These are phyloP conservation scores for Colletotrichum viniferum DNA, from an alignment of 2,329 filamentous ascomycete genomes.

Conservation along the genomic window DNA sequence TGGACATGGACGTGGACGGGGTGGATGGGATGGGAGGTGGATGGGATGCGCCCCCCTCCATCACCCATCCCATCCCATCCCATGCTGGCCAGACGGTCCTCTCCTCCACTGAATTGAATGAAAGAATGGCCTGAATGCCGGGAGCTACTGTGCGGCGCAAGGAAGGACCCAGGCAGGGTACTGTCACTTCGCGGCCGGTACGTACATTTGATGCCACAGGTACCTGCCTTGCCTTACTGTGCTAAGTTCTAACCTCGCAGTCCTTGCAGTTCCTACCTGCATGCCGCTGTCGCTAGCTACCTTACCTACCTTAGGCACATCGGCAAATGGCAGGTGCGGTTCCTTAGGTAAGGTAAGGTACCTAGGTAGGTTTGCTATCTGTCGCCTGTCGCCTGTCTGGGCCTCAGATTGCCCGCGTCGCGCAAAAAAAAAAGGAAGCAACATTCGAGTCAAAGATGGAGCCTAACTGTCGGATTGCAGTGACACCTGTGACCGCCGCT, in stretches of 20 bases:
- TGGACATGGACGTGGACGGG: neutral
- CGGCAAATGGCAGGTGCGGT: neutral
- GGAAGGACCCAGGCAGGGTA: neutral
- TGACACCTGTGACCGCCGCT: neutral
- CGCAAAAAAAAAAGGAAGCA: neutral
- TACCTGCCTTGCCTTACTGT: neutral
- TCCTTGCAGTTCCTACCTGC: neutral
- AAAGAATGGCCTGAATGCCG: conserved; percentile 1
- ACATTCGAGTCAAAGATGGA: neutral
- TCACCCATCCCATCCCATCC: neutral
- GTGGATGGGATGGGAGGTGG: neutral
- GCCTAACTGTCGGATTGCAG: neutral
- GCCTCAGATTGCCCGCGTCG: neutral
- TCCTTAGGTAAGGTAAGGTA: neutral
- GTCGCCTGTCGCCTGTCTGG: neutral
- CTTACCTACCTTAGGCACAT: neutral
- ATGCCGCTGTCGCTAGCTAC: neutral
- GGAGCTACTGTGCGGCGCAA: neutral
- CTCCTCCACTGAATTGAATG: neutral
- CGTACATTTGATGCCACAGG: neutral
- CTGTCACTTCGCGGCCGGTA: neutral
- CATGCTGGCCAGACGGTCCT: neutral
- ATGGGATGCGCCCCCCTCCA: neutral
- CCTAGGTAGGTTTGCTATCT: neutral
- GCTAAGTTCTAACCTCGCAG: neutral